A percentile compares a stretch with the other conserved stretches of the same genome.
Evolutionary conservation across 768 basidiomycete genomes (phyloP).

Genomic region (Lactarius pseudohatsudake): DNA sequence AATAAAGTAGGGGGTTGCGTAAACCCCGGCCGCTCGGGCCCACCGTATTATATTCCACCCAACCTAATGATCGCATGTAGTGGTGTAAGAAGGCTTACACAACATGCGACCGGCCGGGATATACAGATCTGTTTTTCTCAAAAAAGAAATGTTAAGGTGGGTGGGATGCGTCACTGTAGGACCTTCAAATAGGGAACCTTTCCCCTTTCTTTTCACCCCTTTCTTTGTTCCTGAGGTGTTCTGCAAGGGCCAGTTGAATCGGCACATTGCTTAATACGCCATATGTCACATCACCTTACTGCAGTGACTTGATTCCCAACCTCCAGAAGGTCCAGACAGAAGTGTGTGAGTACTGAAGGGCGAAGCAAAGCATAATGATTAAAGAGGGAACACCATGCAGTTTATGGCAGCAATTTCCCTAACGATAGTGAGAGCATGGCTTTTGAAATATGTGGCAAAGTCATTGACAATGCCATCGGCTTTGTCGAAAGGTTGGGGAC

Average conservation of each 20-base stretch:
- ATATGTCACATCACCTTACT: neutral
- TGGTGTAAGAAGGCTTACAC: no score
- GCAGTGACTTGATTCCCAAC: neutral
- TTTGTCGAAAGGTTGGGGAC: neutral
- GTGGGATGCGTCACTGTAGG: neutral
- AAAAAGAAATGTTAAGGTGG: neutral
- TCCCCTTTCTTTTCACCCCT: neutral
- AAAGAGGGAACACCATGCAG: neutral
- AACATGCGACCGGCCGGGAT: no score
- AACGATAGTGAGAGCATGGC: neutral
- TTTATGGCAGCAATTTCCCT: neutral
- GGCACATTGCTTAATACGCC: neutral
- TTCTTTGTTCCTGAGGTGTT: neutral
- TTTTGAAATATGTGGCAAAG: neutral
- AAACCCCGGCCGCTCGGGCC: neutral
- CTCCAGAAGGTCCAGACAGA: neutral
- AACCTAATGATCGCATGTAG: neutral
- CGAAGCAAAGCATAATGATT: neutral
- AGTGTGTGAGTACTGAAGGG: neutral
- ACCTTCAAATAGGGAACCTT: neutral
- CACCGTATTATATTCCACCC: neutral
- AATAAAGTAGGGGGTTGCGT: neutral
- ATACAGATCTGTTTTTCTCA: neutral
- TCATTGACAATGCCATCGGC: neutral
- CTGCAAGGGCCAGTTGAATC: neutral